A percentile compares a stretch with the other conserved stretches of the same genome.
phyloP scores from a whole-genome alignment of 2,329 filamentous ascomycete species.

The Neopestalotiopsis sp. region DNA sequence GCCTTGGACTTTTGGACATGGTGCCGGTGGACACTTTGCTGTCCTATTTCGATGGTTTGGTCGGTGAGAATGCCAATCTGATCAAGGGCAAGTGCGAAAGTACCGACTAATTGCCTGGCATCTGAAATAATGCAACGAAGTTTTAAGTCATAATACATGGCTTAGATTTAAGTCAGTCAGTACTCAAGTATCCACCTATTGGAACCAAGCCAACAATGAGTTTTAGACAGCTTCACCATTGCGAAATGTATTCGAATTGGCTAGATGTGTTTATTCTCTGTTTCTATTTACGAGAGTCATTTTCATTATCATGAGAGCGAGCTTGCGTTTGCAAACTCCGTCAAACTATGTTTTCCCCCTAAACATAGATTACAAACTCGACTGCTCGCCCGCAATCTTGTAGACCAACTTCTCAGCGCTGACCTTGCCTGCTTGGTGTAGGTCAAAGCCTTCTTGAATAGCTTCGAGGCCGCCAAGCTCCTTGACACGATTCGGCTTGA shows the following conservation, averaged over 20 bases:
- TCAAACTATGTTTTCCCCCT: neutral
- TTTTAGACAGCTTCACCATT: too few species aligned
- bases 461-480: slow-evolving; percentile 36
- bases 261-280: too few species aligned
- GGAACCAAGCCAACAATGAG: too few species aligned
- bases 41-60: slow-evolving; percentile 73
- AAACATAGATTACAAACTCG: neutral
- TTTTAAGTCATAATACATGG: neutral
- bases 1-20: slow-evolving; percentile 74
- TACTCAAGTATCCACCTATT: too few species aligned
- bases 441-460: slow-evolving; percentile 33
- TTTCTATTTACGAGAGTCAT: too few species aligned
- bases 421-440: slow-evolving; percentile 35
- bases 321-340: neutral
- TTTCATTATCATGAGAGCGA: too few species aligned
- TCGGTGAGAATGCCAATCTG: slow-evolving; percentile 57
- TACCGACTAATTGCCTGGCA: neutral
- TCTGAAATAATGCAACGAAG: neutral
- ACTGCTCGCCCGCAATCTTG: slow-evolving; percentile 27
- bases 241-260: too few species aligned
- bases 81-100: slow-evolving; percentile 44
- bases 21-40: slow-evolving; percentile 68
- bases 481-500: slow-evolving; percentile 36
- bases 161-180: too few species aligned
- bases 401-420: slow-evolving; percentile 41